phyloP scores from a whole-genome alignment of 352 stramenopile genomes.

The Pythium aphanidermatum region DNA sequence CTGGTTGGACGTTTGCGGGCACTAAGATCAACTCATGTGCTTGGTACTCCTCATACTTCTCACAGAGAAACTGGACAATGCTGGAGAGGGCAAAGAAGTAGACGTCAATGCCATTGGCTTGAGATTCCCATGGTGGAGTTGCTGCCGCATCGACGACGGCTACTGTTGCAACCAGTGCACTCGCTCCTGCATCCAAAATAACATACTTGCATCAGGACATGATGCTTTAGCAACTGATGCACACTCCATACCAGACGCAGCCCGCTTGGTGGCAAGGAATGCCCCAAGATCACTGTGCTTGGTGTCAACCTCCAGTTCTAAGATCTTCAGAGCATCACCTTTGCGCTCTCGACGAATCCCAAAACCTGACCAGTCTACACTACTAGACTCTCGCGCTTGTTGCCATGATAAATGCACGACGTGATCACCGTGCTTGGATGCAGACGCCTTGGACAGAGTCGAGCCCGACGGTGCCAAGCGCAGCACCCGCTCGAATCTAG shows the following conservation, averaged over 20 bases:
- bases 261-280: slow-evolving; percentile 11
- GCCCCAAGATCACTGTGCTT: neutral
- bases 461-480: slow-evolving; percentile 39
- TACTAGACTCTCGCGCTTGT: slow-evolving; percentile 1
- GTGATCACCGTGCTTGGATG: slow-evolving; percentile 39
- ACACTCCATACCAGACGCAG: slow-evolving; percentile 13
- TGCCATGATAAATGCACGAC: slow-evolving; percentile 24
- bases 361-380: slow-evolving; percentile 19
- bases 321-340: too few species aligned
- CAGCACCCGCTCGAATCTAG: slow-evolving; percentile 33
- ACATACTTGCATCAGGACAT: neutral
- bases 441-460: slow-evolving; percentile 33
- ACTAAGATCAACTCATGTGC: slow-evolving; percentile 1
- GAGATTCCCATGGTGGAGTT: slow-evolving; percentile 11
- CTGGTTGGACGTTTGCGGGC: neutral
- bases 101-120: slow-evolving; percentile 15
- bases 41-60: neutral
- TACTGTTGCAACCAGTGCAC: slow-evolving; percentile 1
- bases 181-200: slow-evolving; percentile 5
- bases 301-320: slow-evolving; percentile 19
- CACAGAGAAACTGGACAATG: slow-evolving; percentile 20
- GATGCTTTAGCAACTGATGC: too few species aligned
- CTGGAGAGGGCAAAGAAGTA: slow-evolving; percentile 22
- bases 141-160: slow-evolving; percentile 14
- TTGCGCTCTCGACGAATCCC: slow-evolving; percentile 3